phyloP scores from a whole-genome alignment of 148 eudicot species.

The Salicornia ramosissima region DNA sequence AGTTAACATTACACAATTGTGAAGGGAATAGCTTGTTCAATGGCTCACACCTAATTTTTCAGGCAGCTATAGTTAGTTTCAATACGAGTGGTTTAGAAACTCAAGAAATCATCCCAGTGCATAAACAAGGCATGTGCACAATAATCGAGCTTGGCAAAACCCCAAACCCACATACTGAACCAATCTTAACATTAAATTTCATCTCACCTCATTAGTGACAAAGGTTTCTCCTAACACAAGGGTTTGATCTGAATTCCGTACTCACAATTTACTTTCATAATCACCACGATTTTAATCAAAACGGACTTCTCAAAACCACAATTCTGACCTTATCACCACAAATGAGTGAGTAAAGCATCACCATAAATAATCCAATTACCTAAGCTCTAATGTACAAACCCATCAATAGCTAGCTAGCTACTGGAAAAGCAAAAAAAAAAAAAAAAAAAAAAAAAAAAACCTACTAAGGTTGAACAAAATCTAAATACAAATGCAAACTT shows the following conservation, averaged over 20 bases:
- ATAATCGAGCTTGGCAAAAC: background rate
- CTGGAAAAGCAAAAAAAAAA: background rate
- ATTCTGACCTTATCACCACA: slow-evolving; percentile 1
- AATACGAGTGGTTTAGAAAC: background rate
- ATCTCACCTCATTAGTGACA: background rate
- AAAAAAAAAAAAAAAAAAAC: slow-evolving; percentile 5
- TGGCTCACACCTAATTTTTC: background rate
- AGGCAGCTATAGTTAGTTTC: background rate
- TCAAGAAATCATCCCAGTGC: background rate
- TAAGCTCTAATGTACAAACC: background rate
- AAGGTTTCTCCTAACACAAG: background rate
- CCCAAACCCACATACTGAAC: background rate
- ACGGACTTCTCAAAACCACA: background rate
- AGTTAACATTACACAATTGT: background rate
- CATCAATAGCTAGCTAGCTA: background rate
- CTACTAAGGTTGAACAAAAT: background rate
- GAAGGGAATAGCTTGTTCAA: background rate
- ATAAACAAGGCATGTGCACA: slow-evolving; percentile 6
- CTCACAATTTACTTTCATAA: background rate
- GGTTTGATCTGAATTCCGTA: background rate
- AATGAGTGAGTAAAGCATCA: background rate
- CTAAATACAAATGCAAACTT: background rate
- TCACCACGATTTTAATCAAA: background rate
- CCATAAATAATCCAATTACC: background rate
- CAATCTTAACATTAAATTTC: background rate